Evolutionary conservation across 768 basidiomycete species (phyloP).

Genomic region (Naganishia randhawae): DNA sequence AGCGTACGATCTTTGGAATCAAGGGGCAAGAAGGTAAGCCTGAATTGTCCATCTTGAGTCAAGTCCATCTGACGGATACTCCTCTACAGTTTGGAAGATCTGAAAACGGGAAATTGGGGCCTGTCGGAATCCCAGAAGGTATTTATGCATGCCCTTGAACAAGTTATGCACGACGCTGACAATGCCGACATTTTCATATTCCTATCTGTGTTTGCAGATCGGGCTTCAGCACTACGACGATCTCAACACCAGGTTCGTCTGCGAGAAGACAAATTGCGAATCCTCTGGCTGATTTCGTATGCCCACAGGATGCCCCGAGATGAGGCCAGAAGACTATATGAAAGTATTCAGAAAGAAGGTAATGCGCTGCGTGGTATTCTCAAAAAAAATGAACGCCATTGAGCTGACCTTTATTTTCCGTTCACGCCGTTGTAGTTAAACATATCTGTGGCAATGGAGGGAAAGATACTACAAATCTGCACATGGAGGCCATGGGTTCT

Average conservation of each 20-base stretch:
- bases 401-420: background rate
- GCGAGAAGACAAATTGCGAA: background rate
- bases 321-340: slow-evolving; percentile 72
- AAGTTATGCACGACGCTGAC: slow-evolving; percentile 64
- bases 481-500: slow-evolving; percentile 86
- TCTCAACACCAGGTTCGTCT: slow-evolving; percentile 57
- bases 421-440: background rate
- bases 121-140: slow-evolving; percentile 58
- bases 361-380: slow-evolving; percentile 24
- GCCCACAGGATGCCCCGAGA: slow-evolving; percentile 68
- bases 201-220: slow-evolving; percentile 30
- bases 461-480: slow-evolving; percentile 54
- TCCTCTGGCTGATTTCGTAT: background rate
- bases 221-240: slow-evolving; percentile 57
- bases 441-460: slow-evolving; percentile 67
- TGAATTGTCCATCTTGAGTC: background rate
- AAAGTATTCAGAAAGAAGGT: slow-evolving; percentile 70
- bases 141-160: slow-evolving; percentile 50
- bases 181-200: background rate
- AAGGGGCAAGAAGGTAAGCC: slow-evolving; percentile 63
- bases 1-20: slow-evolving; percentile 69
- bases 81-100: slow-evolving; percentile 59
- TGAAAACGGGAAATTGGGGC: slow-evolving; percentile 58
- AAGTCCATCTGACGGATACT: background rate
- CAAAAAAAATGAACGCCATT: background rate